Evolutionary conservation across 805 yeast species (phyloP).

Genomic region (Wickerhamiella qilinensis): DNA sequence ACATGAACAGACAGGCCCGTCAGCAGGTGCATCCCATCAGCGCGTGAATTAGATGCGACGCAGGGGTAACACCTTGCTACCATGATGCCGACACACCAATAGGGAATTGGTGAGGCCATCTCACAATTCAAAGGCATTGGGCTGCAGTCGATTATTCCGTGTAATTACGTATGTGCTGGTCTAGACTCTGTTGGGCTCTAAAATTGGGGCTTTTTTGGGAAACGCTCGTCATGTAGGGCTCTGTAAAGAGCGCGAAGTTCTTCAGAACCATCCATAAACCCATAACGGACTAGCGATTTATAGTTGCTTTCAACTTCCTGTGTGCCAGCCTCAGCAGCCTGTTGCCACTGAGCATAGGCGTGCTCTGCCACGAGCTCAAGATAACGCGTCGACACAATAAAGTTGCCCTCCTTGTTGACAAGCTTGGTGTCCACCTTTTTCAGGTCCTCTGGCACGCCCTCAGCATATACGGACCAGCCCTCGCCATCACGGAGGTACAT

Average conservation of each 20-base stretch:
- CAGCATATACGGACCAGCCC: conserved; percentile 34
- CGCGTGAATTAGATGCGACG: too few relatives aligned
- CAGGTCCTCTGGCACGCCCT: neutral
- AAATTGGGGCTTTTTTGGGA: conserved; percentile 2
- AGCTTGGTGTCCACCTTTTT: conserved; percentile 7
- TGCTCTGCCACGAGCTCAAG: conserved; percentile 5
- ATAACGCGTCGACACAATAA: conserved; percentile 12
- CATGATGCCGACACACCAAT: too few relatives aligned
- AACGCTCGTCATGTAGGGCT: conserved; percentile 7
- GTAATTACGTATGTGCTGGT: too few relatives aligned
- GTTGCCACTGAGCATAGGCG: conserved; percentile 2
- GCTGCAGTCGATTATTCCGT: too few relatives aligned
- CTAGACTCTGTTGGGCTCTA: too few relatives aligned
- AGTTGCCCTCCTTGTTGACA: conserved; percentile 12
- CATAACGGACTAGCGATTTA: conserved; percentile 16
- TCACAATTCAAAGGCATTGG: too few relatives aligned
- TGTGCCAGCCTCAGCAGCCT: conserved; percentile 5
- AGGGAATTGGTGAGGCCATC: too few relatives aligned
- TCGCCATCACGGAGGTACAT: conserved; percentile 56
- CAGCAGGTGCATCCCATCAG: too few relatives aligned
- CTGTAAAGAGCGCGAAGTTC: conserved; percentile 13
- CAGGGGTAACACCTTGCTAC: too few relatives aligned
- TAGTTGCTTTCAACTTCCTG: conserved; percentile 4
- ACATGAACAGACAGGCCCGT: too few relatives aligned
- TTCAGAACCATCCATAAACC: conserved; percentile 16